Evolutionary conservation across 768 basidiomycete genomes (phyloP), one percentile per base, ranked within the genome.

Genomic region (Candolleomyces aberdarensis): DNA sequence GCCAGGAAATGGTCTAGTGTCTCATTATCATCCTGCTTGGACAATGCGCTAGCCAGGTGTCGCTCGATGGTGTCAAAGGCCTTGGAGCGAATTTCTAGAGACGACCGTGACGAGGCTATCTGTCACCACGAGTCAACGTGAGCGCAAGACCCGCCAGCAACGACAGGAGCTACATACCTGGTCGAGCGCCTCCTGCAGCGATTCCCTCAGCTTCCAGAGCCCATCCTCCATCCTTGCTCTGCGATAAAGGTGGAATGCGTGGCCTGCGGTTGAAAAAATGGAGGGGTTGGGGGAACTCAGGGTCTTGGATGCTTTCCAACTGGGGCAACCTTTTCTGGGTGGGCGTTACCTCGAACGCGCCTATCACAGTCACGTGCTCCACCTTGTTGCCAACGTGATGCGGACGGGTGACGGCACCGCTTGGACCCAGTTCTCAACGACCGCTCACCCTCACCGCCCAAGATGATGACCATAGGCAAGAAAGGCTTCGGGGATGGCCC

Each of bases 71-170:
- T 70, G 50, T 79, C 74, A 44, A 94, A 73, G 0, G 90, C 87
- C 11, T 78, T 75, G 4, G 78, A 77, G 67, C 85, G 83, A 15
- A 76, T 71, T 32, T 82, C 75, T 31, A 71, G 69, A 3, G 87
- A 84, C 20, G 84, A 80, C 20, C 85, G 82, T 11, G 82, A 78
- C 0, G 91, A 93, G 4, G 75, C 74, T 56, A 94, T 78, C 92
- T 93, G 68, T 22, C 53, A 4, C n/a, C 22, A 41, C 43, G 26
- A 61, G 58, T 43, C 40, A 47, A 55, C 41, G 39, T 58, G 31
- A 36, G 13, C 10, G 3, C 22, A 19, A 19, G 40, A 36, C 47
- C 15, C 32, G 20, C 47, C 5, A 13, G 17, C 26, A 52, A 20
- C 22, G 44, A 22, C 43, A 22, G 49, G 47, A 43, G 47, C 58